Evolutionary conservation across 352 stramenopile genomes (phyloP), one percentile per base, ranked within the genome.

Genomic region (Phytophthora pistaciae): DNA sequence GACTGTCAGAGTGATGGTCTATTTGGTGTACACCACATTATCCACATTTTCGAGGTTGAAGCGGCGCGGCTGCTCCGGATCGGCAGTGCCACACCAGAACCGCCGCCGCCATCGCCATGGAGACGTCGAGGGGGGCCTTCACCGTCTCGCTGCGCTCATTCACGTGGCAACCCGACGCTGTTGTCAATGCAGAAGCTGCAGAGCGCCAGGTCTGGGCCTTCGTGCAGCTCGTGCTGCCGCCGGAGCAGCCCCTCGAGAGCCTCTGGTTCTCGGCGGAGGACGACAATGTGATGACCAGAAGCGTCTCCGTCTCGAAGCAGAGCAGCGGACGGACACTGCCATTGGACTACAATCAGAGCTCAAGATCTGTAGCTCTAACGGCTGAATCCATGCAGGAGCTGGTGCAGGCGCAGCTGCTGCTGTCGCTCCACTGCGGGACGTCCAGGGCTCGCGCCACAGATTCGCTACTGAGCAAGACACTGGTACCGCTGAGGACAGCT

Each of bases 211-310:
- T 90, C 20, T 91, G 80, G 82, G 60, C 44, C 16, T 72, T 62
- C 29, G 77, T 92, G 60, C 62, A 84, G 64, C 40, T 91, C 9
- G 75, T 85, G 16, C 20, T 70, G 31, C 59, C 60, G 20, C 54
- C 33, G 4, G 73, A 75, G 33, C 61, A 67, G 54, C 64, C 75
- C 0, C 64, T 86, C 20, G 74, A 87, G 36, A 52, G 67, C 44
- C 67, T 90, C 14, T 92, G 85, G 85, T 92, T 92, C 64, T 18
- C 64, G 3, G 48, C 23, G 0, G 80, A 90, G 16, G 75, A 88
- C 44, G 85, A 84, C 53, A 91, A 91, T 50, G 74, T 74, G 62
- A 69, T 79, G 42, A 87, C 80, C 10, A 70, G 66, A 46, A 84
- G 66, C 61, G 55, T 92, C 13, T 50, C 70, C 33, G 48, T 78